Conservation (phyloP, 345 rosid species). For the Durio zibethinus region DNA sequence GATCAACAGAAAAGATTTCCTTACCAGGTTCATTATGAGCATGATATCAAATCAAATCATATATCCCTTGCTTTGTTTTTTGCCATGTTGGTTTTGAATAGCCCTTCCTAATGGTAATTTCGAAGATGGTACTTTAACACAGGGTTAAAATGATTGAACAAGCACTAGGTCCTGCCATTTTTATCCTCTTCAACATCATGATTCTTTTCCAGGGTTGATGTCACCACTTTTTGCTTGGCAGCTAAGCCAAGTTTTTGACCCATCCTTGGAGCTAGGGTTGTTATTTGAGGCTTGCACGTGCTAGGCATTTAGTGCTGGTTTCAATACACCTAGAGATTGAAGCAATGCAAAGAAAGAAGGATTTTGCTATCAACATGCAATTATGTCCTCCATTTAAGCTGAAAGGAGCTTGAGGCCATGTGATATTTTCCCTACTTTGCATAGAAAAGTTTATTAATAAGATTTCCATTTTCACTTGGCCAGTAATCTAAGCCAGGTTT, state of each 20-base stretch:
- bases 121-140: slow-evolving; percentile 17
- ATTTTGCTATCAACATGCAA: slow-evolving; percentile 8
- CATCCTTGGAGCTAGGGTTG: slow-evolving; percentile 5
- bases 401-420: slow-evolving; percentile 19
- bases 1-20: slow-evolving; percentile 11
- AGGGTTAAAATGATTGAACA: slow-evolving; percentile 19
- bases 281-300: slow-evolving; percentile 24
- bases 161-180: neutral
- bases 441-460: neutral
- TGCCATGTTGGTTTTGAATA: neutral
- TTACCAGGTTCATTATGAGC: slow-evolving; percentile 19
- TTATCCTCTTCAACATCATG: slow-evolving; percentile 11
- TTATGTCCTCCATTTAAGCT: slow-evolving; percentile 13
- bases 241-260: neutral
- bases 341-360: neutral
- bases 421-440: slow-evolving; percentile 3
- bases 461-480: slow-evolving; percentile 1
- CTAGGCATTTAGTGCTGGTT: slow-evolving; percentile 21
- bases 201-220: slow-evolving; percentile 11
- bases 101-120: neutral
- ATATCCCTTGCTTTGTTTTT: neutral
- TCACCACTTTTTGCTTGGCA: slow-evolving; percentile 14
- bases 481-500: neutral
- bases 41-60: slow-evolving; percentile 22
- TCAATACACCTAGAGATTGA: slow-evolving; percentile 26